Percentiles rank a stretch among this genome's conserved stretches.
These are phyloP conservation scores for Cladophialophora carrionii DNA, from an alignment of 2,329 filamentous ascomycete genomes.

Conservation along the genomic window DNA sequence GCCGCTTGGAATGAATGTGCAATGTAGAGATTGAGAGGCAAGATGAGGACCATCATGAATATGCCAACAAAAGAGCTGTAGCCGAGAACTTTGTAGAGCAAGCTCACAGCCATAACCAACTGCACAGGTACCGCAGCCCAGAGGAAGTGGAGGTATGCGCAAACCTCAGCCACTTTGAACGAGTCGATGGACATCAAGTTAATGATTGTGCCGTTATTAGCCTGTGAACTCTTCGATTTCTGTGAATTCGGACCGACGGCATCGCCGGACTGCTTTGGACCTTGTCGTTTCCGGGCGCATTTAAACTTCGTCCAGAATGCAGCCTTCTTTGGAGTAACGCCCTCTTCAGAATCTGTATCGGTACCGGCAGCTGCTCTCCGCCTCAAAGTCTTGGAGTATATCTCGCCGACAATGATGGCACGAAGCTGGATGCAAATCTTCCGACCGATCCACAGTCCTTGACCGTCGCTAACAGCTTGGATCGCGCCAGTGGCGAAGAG, in stretches of 20 bases:
- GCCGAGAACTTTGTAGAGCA: constrained; percentile 89
- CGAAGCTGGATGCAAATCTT: constrained; percentile 92
- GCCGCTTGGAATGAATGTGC: constrained; percentile 81
- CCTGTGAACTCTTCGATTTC: constrained; percentile 67
- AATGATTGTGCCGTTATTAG: constrained; percentile 96
- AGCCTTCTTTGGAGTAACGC: constrained; percentile 45
- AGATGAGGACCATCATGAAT: constrained; percentile 80
- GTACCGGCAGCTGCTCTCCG: constrained; percentile 80
- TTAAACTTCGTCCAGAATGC: constrained; percentile 50
- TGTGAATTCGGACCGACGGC: constrained; percentile 33
- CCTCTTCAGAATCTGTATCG: constrained; percentile 71
- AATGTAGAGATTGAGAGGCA: constrained; percentile 88
- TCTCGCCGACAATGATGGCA: constrained; percentile 94
- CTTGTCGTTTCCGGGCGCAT: constrained; percentile 60
- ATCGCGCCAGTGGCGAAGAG: constrained; percentile 81
- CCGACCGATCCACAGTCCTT: constrained; percentile 88
- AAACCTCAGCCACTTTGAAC: constrained; percentile 96
- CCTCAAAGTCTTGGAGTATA: constrained; percentile 92
- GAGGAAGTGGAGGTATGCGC: constrained; percentile 94
- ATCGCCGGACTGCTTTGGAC: constrained; percentile 40
- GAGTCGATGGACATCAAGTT: constrained; percentile 99
- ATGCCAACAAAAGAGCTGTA: constrained; percentile 93
- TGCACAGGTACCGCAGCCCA: constrained; percentile 89
- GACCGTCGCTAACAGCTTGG: constrained; percentile 79
- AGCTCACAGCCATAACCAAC: constrained; percentile 74